Percentiles rank a stretch among this genome's conserved stretches.
These are phyloP conservation scores for Dinochytrium kinnereticum DNA, from an alignment of 371 early-diverging fungal species.

Conservation along the genomic window DNA sequence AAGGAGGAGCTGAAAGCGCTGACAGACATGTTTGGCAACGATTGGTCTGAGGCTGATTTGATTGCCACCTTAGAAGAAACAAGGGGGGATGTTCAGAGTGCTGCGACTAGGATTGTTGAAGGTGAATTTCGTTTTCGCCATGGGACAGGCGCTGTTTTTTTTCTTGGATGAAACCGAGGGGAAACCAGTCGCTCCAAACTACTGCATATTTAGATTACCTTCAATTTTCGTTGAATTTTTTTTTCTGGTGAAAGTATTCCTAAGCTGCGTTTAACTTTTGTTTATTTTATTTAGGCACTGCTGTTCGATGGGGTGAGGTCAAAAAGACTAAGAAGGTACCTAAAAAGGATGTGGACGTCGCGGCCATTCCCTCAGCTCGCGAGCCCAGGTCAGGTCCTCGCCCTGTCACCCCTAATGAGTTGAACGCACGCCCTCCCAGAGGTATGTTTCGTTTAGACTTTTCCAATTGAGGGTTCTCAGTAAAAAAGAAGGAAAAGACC, in stretches of 20 bases:
- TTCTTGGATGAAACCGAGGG: no score
- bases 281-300: conserved; percentile 65
- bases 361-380: conserved; percentile 17
- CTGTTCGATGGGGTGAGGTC: conserved; percentile 90
- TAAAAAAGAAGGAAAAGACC: neutral
- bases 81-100: conserved; percentile 81
- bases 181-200: no score
- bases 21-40: conserved; percentile 78
- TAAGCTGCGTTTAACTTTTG: neutral
- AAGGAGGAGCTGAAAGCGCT: conserved; percentile 69
- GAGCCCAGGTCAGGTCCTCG: conserved; percentile 20
- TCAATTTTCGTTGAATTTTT: neutral
- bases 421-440: neutral
- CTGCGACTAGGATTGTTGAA: conserved; percentile 83
- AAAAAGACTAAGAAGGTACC: conserved; percentile 65
- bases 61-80: conserved; percentile 83
- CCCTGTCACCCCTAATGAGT: neutral
- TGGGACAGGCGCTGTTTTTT: no score
- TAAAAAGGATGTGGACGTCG: conserved; percentile 12
- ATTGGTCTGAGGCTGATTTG: conserved; percentile 92
- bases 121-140: no score
- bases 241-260: neutral
- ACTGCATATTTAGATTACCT: no score
- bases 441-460: neutral
- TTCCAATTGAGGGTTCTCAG: neutral